Evolutionary conservation across 345 rosid species (phyloP).

Genomic region (Lumnitzera littorea): DNA sequence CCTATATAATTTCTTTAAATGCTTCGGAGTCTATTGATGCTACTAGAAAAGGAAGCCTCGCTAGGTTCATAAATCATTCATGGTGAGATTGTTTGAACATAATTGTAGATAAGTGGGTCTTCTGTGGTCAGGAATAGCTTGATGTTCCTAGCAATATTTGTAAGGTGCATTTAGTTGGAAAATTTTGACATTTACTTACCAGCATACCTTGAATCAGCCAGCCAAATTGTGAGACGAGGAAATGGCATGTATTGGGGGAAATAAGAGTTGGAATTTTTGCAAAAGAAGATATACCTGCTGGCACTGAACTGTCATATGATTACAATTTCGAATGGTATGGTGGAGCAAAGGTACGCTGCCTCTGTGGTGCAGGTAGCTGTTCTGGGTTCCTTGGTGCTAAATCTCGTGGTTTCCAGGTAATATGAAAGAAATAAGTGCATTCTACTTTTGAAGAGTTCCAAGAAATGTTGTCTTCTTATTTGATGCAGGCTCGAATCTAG

Average conservation of each 20-base stretch:
- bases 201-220: conserved; percentile 35
- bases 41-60: conserved; percentile 85
- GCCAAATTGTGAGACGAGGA: conserved; percentile 97
- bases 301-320: conserved; percentile 75
- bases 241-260: conserved; percentile 92
- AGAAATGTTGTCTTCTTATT: too few species aligned
- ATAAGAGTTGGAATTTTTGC: conserved; percentile 96
- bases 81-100: conserved; percentile 48
- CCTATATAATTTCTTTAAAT: conserved; percentile 85
- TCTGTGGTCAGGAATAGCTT: conserved; percentile 14
- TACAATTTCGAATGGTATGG: conserved; percentile 98
- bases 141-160: not conserved
- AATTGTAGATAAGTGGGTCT: conserved; percentile 1
- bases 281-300: conserved; percentile 55
- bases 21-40: conserved; percentile 83
- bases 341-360: conserved; percentile 94
- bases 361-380: conserved; percentile 78
- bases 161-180: not conserved
- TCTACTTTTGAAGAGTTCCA: not conserved
- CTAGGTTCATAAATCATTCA: conserved; percentile 94
- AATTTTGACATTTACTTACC: not conserved
- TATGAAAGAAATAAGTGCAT: conserved; percentile 4
- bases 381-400: conserved; percentile 98
- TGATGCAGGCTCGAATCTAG: too few species aligned
- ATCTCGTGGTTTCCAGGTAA: conserved; percentile 96